A percentile compares a stretch with the other conserved stretches of the same genome.
Evolutionary conservation across 805 yeast species (phyloP).

Genomic region (Jamesozyma jinghongensis): DNA sequence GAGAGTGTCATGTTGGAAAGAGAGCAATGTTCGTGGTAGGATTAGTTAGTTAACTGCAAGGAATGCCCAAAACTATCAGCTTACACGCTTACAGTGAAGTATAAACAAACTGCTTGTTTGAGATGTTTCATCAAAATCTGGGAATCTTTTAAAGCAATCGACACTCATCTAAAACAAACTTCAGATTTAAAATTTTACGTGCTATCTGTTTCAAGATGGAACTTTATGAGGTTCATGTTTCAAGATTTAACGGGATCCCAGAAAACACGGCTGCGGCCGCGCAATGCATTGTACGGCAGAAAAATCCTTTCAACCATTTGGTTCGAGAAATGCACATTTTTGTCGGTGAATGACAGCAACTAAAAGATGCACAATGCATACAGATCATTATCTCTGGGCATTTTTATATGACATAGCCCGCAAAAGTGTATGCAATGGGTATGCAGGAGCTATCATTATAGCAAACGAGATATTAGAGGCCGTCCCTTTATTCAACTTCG

Average conservation of each 20-base stretch:
- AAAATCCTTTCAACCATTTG: too few relatives aligned
- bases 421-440: slow-evolving; percentile 18
- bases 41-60: too few relatives aligned
- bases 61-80: too few relatives aligned
- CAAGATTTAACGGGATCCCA: background rate
- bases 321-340: too few relatives aligned
- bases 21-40: too few relatives aligned
- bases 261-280: too few relatives aligned
- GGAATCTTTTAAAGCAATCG: background rate
- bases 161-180: background rate
- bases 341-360: too few relatives aligned
- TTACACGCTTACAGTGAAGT: background rate
- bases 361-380: too few relatives aligned
- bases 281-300: too few relatives aligned
- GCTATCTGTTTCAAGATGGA: slow-evolving; percentile 1
- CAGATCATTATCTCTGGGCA: too few relatives aligned
- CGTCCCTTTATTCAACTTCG: slow-evolving; percentile 19
- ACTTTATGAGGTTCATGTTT: slow-evolving; percentile 3
- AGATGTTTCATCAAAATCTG: background rate
- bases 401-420: slow-evolving; percentile 12
- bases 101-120: background rate
- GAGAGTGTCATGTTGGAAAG: slow-evolving; percentile 8
- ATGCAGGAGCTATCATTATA: slow-evolving; percentile 23
- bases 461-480: slow-evolving; percentile 25
- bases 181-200: background rate